Base-by-base conservation (phyloP, 352 stramenopile genomes). In the Peronospora farinosa region DNA sequence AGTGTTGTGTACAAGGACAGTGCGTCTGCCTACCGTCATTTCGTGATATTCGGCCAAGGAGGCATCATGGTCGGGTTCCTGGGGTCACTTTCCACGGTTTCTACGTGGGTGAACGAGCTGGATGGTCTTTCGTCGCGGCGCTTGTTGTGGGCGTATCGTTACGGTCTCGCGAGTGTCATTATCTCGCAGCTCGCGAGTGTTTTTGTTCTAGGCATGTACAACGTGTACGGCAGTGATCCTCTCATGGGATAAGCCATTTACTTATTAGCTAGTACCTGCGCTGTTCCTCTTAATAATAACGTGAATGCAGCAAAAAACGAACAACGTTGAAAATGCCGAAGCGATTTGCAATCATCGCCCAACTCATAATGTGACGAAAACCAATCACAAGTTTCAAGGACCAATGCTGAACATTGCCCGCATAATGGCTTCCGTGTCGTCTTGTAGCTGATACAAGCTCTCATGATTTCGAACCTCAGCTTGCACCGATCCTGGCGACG, bases 11-110 rank as follows among this genome's bases (percentile, higher is more conserved):
- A 59, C 28, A 49, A 57, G 0, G 47, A 69, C 28, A 58, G 61
- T 27, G 53, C 31, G 23, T 52, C 59, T 28, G 36, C 58, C 4
- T 77, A 72, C 50, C 55, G 63, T 10, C 48, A 62, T 39, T 85
- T 72, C 36, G 56, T 78, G 16, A 54, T 84, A 45, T 59, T 67
- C 25, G 71, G 71, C 5, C 56, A 80, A 58, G 68, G 71, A 31
- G 69, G 54, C 25, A 46, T 74, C 30, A 48, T 77, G 33, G 67
- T 78, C 11, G 75, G 75, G 35, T 75, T 86, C 23, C 52, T 81
- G 2, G 75, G 75, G n/a, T 86, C 75, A 25, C 63, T 86, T 23
- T 86, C 75, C 31, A 86, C 75, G 2, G 75, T 86, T 7, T 86
- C 75, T 11, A 80, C 72, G 23, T 86, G 75, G 75, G 63, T 84